Base-by-base conservation (phyloP, 805 yeast genomes). In the Candida fluviatilis region DNA sequence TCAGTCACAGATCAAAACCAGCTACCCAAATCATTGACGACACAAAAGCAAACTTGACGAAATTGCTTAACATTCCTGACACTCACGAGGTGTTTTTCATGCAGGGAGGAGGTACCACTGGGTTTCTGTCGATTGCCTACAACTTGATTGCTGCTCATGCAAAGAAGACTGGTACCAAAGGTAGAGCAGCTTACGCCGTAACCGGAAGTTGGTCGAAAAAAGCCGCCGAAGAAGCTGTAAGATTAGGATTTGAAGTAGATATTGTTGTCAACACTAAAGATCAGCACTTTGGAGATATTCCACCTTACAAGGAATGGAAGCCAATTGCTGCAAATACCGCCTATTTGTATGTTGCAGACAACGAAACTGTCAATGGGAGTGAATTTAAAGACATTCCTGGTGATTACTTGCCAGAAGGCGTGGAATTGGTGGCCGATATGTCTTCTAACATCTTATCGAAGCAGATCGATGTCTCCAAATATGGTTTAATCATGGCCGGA, bases 81-180 rank as follows among this genome's bases (percentile, higher is more conserved):
- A 83, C 95, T 23, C 95, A 93, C 59, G 97, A 89, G 60, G 91
- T 91, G 2, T 82, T 93, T 58, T 93, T 91, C 66, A 63, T 91
- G 65, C 99, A 93, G 69, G 98, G 99, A 48, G 99, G 99, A 46
- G 99, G 98, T 43, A 91, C 98, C 37, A 84, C 89, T 21, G 98
- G 96, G 4, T 93, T 93, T 51, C 85, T 98, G 3, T 80, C 96
- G 4, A 73, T 87, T 34, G 88, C 87, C 8, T 79, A 90, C 51
- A 91, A 90, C 58, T 59, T 93, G 62, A 59, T 84, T 43, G 95
- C 96, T 18, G 71, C 83, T 15, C 78, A 76, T 60, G 84, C 83
- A 33, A 78, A 78, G 48, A 80, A 73, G 55, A 76, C 83, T 14
- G 93, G 91, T 30, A 79, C 78, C 51, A 73, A 69, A 42, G 96